These are phyloP conservation scores for Barnettozyma pratensis DNA, from an alignment of 805 yeast species.

Conservation along the genomic window DNA sequence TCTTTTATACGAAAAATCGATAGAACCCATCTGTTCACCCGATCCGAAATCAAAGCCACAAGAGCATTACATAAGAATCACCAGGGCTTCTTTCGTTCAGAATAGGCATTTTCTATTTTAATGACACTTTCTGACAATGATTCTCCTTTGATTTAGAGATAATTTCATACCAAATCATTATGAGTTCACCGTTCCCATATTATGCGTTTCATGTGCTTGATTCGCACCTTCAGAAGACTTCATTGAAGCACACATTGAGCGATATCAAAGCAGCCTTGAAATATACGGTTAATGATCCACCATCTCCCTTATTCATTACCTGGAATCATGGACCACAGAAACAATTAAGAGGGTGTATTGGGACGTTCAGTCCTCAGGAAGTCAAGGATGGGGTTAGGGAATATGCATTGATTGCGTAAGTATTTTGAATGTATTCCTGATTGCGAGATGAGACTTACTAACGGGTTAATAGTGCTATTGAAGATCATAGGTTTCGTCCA, in stretches of 20 bases:
- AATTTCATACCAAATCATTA: neutral
- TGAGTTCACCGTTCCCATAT: constrained; percentile 18
- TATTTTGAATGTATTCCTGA: neutral
- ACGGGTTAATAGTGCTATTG: constrained; percentile 44
- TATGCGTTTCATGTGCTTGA: constrained; percentile 29
- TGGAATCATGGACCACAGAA: constrained; percentile 49
- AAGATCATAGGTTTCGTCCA: constrained; percentile 75
- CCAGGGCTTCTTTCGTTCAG: no score
- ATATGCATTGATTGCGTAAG: constrained; percentile 53
- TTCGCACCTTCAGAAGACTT: neutral
- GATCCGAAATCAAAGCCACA: no score
- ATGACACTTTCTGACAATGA: no score
- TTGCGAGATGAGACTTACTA: no score
- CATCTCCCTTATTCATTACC: constrained; percentile 76
- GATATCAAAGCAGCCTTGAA: neutral
- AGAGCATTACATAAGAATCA: no score
- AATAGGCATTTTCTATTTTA: no score
- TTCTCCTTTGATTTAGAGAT: no score
- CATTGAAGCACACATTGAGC: constrained; percentile 6
- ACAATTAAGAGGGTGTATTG: constrained; percentile 84
- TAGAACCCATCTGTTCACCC: no score
- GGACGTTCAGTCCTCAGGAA: constrained; percentile 63
- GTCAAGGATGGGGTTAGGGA: constrained; percentile 53
- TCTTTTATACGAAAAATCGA: no score
- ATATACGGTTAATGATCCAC: constrained; percentile 5